Percentiles rank a stretch among this genome's conserved stretches.
These are phyloP conservation scores for Clavariopsis aquatica DNA, from an alignment of 495 filamentous ascomycete species.

Conservation along the genomic window DNA sequence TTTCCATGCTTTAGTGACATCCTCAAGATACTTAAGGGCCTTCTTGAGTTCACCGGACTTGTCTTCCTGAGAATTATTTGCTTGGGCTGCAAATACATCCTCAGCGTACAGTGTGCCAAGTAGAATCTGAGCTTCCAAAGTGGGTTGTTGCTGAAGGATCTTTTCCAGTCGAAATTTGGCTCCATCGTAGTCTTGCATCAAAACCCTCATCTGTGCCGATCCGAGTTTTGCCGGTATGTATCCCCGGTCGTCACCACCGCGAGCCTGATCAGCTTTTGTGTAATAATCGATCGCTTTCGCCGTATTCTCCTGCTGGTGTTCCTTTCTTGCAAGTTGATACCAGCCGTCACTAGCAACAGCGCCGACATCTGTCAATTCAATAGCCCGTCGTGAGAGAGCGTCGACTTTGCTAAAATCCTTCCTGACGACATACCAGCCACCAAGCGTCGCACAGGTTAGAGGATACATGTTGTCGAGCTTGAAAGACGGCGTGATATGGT, in stretches of 20 bases:
- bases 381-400: slow-evolving; percentile 83
- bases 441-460: slow-evolving; percentile 85
- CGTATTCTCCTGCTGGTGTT: slow-evolving; percentile 71
- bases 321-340: slow-evolving; percentile 88
- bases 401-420: slow-evolving; percentile 79
- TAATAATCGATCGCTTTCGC: slow-evolving; percentile 78
- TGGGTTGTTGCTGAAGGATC: slow-evolving; percentile 82
- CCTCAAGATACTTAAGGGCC: slow-evolving; percentile 77
- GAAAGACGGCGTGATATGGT: slow-evolving; percentile 86
- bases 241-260: slow-evolving; percentile 83
- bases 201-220: slow-evolving; percentile 78
- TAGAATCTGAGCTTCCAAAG: slow-evolving; percentile 85
- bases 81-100: slow-evolving; percentile 81
- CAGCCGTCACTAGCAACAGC: slow-evolving; percentile 94
- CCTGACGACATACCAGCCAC: slow-evolving; percentile 78
- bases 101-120: slow-evolving; percentile 89
- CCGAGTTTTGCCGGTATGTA: slow-evolving; percentile 93
- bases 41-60: slow-evolving; percentile 79
- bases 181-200: slow-evolving; percentile 80
- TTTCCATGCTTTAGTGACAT: slow-evolving; percentile 87
- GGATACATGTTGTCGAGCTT: slow-evolving; percentile 94
- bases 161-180: slow-evolving; percentile 94
- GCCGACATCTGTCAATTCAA: slow-evolving; percentile 92
- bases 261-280: slow-evolving; percentile 79
- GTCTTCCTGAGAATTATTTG: slow-evolving; percentile 75